These are phyloP conservation scores for Trifolium fragiferum DNA, from an alignment of 306 rosid species.

Conservation along the genomic window DNA sequence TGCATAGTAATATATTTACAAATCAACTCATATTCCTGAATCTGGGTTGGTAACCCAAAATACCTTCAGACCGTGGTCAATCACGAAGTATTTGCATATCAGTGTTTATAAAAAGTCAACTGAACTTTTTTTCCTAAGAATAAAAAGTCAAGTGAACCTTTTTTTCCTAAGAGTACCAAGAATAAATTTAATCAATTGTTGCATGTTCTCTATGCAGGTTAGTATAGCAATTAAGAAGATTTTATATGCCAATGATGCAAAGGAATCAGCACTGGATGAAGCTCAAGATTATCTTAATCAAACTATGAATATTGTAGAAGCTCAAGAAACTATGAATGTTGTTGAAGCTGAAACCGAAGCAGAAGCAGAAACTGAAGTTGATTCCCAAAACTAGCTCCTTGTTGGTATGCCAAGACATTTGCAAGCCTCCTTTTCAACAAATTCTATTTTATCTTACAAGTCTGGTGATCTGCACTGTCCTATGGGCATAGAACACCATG, in stretches of 20 bases:
- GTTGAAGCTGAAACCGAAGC: constrained; percentile 42
- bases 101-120: constrained; percentile 18
- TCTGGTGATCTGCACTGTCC: constrained; percentile 32
- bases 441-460: constrained; percentile 27
- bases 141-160: constrained; percentile 15
- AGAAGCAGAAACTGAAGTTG: constrained; percentile 46
- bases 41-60: constrained; percentile 12
- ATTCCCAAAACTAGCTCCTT: constrained; percentile 37
- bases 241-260: constrained; percentile 82
- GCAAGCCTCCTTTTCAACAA: constrained; percentile 24
- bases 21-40: constrained; percentile 10
- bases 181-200: constrained; percentile 32
- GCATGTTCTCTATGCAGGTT: constrained; percentile 61
- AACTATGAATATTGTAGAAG: constrained; percentile 40
- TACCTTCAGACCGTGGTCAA: not conserved
- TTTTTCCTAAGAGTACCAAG: not conserved
- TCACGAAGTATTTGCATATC: not conserved
- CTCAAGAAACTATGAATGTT: constrained; percentile 40
- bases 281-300: constrained; percentile 58
- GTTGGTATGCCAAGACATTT: constrained; percentile 32
- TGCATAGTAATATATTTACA: constrained; percentile 2
- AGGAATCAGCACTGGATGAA: constrained; percentile 80
- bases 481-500: constrained; percentile 32
- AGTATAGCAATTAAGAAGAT: constrained; percentile 77
- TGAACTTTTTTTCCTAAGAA: not conserved